These are phyloP conservation scores for Alternaria sp. DNA, from an alignment of 2,329 filamentous ascomycete genomes.

Conservation along the genomic window DNA sequence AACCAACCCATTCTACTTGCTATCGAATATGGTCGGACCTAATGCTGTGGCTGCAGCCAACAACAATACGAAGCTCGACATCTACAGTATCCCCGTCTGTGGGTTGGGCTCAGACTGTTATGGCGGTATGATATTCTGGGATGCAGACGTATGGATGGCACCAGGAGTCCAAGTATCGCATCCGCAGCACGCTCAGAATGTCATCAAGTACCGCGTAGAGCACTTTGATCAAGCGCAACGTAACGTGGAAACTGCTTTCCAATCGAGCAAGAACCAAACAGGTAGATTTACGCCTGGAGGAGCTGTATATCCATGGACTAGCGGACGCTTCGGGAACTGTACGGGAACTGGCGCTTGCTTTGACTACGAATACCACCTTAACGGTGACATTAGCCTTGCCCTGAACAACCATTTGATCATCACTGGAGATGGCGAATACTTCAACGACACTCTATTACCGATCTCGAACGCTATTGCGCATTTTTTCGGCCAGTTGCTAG, in stretches of 20 bases:
- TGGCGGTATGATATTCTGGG: conserved; percentile 70
- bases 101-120: conserved; percentile 72
- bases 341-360: conserved; percentile 67
- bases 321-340: conserved; percentile 71
- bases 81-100: conserved; percentile 71
- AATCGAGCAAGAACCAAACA: conserved; percentile 66
- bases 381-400: conserved; percentile 70
- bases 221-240: conserved; percentile 64
- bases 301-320: conserved; percentile 72
- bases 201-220: conserved; percentile 68
- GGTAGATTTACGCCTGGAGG: conserved; percentile 62
- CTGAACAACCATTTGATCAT: conserved; percentile 66
- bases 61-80: conserved; percentile 60
- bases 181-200: conserved; percentile 66
- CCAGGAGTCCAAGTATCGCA: conserved; percentile 69
- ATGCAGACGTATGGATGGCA: conserved; percentile 72
- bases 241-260: conserved; percentile 63
- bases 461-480: conserved; percentile 69
- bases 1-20: conserved; percentile 63
- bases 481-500: conserved; percentile 65
- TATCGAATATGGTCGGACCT: conserved; percentile 61
- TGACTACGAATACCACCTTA: conserved; percentile 75
- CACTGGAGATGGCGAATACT: conserved; percentile 64
- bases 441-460: conserved; percentile 63
- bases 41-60: conserved; percentile 60